These are phyloP conservation scores for Rhizopogon sp. DNA, from an alignment of 768 basidiomycete genomes.

Conservation along the genomic window DNA sequence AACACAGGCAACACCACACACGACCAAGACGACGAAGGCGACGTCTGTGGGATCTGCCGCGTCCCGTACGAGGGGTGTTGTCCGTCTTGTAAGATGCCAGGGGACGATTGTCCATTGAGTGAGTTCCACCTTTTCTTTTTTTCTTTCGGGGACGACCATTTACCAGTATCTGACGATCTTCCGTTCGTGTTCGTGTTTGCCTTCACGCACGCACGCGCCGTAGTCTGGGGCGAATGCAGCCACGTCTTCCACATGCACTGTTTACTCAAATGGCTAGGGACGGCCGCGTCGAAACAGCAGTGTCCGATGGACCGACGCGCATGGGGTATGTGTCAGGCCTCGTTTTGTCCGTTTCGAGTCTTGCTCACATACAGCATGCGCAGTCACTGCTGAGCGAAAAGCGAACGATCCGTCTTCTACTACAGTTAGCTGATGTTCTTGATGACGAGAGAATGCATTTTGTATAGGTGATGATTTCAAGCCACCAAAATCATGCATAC, in stretches of 20 bases:
- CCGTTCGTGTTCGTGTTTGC: no score
- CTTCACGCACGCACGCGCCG: no score
- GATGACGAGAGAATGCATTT: no score
- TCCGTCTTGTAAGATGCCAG: slow-evolving; percentile 93
- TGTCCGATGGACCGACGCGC: slow-evolving; percentile 97
- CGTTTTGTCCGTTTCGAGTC: background rate
- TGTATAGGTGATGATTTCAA: no score
- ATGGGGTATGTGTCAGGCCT: slow-evolving; percentile 59
- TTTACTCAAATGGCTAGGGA: slow-evolving; percentile 92
- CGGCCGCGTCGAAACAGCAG: slow-evolving; percentile 84
- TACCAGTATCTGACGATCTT: no score
- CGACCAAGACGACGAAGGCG: slow-evolving; percentile 44
- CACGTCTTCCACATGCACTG: slow-evolving; percentile 99
- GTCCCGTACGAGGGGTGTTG: slow-evolving; percentile 93
- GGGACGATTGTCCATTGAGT: slow-evolving; percentile 94
- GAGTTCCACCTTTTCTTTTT: slow-evolving; percentile 20
- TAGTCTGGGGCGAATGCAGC: slow-evolving; percentile 97
- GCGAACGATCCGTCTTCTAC: slow-evolving; percentile 18
- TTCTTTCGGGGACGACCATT: background rate
- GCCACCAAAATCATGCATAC: no score
- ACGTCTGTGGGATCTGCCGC: slow-evolving; percentile 84
- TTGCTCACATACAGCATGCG: background rate
- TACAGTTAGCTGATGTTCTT: background rate
- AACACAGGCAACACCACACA: slow-evolving; percentile 37
- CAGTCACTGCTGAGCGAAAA: slow-evolving; percentile 51